Evolutionary conservation across 2,329 filamentous ascomycete genomes (phyloP).

Genomic region (Colletotrichum sansevieriae): DNA sequence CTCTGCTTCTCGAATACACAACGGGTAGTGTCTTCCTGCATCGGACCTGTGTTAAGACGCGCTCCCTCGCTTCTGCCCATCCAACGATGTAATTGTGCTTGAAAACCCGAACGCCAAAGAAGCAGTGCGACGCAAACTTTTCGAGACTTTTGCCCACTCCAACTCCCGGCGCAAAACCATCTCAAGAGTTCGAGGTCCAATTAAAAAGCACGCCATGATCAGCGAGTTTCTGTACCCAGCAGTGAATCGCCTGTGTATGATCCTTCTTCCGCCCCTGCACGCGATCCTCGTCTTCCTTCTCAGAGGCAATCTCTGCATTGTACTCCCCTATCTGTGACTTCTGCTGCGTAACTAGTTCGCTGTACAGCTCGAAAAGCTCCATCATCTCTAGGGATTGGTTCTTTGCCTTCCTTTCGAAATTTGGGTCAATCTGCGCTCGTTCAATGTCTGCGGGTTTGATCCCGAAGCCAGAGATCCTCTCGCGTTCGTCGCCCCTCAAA

Average conservation of each 20-base stretch:
- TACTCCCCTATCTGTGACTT: constrained; percentile 59
- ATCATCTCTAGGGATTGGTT: constrained; percentile 30
- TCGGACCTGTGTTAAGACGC: not conserved
- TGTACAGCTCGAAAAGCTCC: constrained; percentile 53
- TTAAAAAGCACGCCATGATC: constrained; percentile 72
- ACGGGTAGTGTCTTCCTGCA: not conserved
- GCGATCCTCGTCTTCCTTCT: constrained; percentile 63
- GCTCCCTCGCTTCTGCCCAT: not conserved
- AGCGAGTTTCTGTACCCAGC: constrained; percentile 77
- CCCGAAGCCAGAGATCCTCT: constrained; percentile 49
- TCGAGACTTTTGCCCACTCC: not conserved
- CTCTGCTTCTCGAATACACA: not conserved
- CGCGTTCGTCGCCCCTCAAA: constrained; percentile 44
- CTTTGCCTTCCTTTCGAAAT: constrained; percentile 25
- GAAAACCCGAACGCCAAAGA: constrained; percentile 9
- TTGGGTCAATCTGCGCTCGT: constrained; percentile 39
- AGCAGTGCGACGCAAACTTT: constrained; percentile 1
- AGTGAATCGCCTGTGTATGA: constrained; percentile 76
- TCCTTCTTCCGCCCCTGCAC: constrained; percentile 73
- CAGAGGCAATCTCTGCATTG: constrained; percentile 59
- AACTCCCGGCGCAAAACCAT: not conserved
- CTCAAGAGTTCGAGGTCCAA: constrained; percentile 44
- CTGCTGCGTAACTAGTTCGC: constrained; percentile 57
- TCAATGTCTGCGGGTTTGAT: constrained; percentile 47
- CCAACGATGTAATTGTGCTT: not conserved